Conservation (phyloP, 2,329 filamentous ascomycete species). For the Cercospora sp. region DNA sequence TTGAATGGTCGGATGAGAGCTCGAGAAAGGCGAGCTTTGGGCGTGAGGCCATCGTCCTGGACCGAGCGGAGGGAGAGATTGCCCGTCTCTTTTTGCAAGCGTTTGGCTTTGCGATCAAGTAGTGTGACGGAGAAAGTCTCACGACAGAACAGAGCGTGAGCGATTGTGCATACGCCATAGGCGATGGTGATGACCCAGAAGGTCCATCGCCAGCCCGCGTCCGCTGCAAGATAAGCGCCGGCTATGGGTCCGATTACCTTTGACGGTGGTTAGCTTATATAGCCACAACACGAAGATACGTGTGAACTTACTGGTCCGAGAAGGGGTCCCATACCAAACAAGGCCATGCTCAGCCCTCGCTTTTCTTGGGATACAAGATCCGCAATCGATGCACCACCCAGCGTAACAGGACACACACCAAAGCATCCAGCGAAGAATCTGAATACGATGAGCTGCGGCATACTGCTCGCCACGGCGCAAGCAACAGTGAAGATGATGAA, state of each 20-base stretch:
- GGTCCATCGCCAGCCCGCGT: conserved; percentile 55
- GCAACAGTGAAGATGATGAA: conserved; percentile 37
- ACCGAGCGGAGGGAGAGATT: conserved; percentile 44
- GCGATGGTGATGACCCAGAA: conserved; percentile 51
- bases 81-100: conserved; percentile 51
- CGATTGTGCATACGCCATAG: conserved; percentile 32
- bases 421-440: conserved; percentile 49
- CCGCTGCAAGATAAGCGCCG: conserved; percentile 53
- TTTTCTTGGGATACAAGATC: conserved; percentile 26
- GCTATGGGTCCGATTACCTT: conserved; percentile 47
- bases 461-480: conserved; percentile 34
- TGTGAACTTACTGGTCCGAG: conserved; percentile 39
- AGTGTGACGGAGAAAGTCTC: conserved; percentile 53
- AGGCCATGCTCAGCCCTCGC: conserved; percentile 24
- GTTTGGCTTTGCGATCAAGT: conserved; percentile 48
- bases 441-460: conserved; percentile 34
- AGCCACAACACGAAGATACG: background rate
- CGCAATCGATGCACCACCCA: conserved; percentile 26
- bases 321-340: conserved; percentile 32
- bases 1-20: conserved; percentile 57
- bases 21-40: conserved; percentile 44
- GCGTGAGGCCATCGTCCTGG: conserved; percentile 43
- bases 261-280: background rate
- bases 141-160: conserved; percentile 42
- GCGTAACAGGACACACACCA: conserved; percentile 45